These are phyloP conservation scores for Arachnopeziza araneosa DNA, from an alignment of 2,329 filamentous ascomycete genomes.

Conservation along the genomic window DNA sequence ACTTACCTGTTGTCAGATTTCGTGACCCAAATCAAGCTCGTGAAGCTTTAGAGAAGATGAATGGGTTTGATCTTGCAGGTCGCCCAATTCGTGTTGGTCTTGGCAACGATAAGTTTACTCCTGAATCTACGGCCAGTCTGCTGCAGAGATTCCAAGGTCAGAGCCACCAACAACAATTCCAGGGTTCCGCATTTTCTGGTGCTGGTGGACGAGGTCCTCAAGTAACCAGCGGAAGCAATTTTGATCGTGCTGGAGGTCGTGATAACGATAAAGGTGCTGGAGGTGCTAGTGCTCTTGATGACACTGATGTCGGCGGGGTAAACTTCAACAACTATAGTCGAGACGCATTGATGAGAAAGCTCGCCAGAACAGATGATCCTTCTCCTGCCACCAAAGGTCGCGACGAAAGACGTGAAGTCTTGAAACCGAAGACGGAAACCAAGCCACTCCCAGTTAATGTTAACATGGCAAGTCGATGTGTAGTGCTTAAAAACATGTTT, in stretches of 20 bases:
- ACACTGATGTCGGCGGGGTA: conserved; percentile 94
- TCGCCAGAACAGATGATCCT: conserved; percentile 89
- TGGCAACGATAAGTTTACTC: conserved; percentile 99
- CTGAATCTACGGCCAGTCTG: conserved; percentile 89
- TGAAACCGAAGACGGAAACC: conserved; percentile 72
- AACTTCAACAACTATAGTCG: conserved; percentile 99
- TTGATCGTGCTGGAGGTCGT: conserved; percentile 84
- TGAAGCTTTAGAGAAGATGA: conserved; percentile 97
- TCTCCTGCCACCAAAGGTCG: conserved; percentile 49
- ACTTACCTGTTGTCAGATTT: conserved; percentile 59
- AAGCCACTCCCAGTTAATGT: conserved; percentile 80
- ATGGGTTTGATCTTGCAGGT: conserved; percentile 95
- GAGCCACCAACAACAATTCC: conserved; percentile 64
- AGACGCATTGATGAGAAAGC: conserved; percentile 96
- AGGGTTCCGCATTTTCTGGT: conserved; percentile 88
- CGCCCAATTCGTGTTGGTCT: conserved; percentile 97
- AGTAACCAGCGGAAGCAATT: conserved; percentile 67
- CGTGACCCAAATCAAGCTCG: conserved; percentile 85
- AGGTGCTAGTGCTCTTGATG: conserved; percentile 90
- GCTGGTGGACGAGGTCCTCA: conserved; percentile 82
- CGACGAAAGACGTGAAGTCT: conserved; percentile 61
- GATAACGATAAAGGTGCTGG: conserved; percentile 83
- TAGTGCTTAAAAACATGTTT: conserved; percentile 94
- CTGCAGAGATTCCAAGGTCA: conserved; percentile 87
- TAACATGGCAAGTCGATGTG: conserved; percentile 88